A percentile compares a stretch with the other conserved stretches of the same genome.
These are phyloP conservation scores for Casuarina equisetifolia DNA, from an alignment of 306 rosid species.

Conservation along the genomic window DNA sequence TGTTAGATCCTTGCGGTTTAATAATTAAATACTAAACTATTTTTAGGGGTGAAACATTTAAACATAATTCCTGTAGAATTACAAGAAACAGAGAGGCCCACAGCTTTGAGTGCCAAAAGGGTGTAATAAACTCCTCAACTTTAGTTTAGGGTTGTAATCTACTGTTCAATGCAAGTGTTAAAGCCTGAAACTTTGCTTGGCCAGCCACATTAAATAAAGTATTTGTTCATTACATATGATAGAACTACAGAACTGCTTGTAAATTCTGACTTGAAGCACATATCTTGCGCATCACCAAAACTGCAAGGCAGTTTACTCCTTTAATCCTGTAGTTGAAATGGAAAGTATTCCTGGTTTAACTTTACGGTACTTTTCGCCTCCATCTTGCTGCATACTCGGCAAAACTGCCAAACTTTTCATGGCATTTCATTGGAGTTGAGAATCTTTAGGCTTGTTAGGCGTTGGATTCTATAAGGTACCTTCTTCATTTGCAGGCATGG, in stretches of 20 bases:
- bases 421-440: background rate
- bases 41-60: background rate
- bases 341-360: no score
- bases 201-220: background rate
- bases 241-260: background rate
- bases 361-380: no score
- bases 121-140: background rate
- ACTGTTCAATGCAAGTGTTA: background rate
- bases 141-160: background rate
- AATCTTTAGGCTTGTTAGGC: background rate
- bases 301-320: background rate
- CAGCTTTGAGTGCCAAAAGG: background rate
- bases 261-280: background rate
- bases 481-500: constrained; percentile 12
- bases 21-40: background rate
- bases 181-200: background rate
- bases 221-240: background rate
- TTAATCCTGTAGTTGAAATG: no score
- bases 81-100: background rate
- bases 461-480: constrained; percentile 7
- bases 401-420: background rate
- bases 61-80: background rate
- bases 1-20: background rate
- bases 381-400: no score
- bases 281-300: background rate